Evolutionary conservation across 257 asterid genomes (phyloP).

Genomic region (Gentiana macrophylla): DNA sequence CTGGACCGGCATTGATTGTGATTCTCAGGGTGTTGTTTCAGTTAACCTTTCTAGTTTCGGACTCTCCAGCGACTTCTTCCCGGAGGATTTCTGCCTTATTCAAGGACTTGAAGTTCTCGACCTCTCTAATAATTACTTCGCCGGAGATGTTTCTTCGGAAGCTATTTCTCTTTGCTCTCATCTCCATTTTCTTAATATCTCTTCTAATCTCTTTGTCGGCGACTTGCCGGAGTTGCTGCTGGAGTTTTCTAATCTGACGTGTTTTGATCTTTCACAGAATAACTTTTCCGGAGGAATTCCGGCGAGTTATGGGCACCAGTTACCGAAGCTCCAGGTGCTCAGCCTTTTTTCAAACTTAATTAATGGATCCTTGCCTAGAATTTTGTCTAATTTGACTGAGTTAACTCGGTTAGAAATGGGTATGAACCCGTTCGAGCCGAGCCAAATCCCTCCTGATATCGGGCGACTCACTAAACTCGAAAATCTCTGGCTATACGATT

Average conservation of each 20-base stretch:
- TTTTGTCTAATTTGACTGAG: slow-evolving; percentile 47
- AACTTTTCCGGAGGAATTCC: slow-evolving; percentile 72
- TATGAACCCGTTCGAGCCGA: slow-evolving; percentile 34
- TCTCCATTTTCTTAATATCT: slow-evolving; percentile 33
- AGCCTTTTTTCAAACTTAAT: slow-evolving; percentile 38
- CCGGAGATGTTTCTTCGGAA: slow-evolving; percentile 29
- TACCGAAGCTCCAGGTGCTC: slow-evolving; percentile 40
- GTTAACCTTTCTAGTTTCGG: slow-evolving; percentile 28
- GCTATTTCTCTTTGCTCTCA: slow-evolving; percentile 49
- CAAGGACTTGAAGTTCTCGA: slow-evolving; percentile 39
- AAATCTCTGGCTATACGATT: slow-evolving; percentile 17
- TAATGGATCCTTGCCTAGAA: slow-evolving; percentile 62
- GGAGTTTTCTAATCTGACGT: slow-evolving; percentile 33
- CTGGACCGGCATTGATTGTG: slow-evolving; percentile 67
- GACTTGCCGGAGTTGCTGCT: slow-evolving; percentile 36
- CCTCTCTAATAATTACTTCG: slow-evolving; percentile 35
- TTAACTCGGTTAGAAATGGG: slow-evolving; percentile 40
- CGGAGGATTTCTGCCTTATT: slow-evolving; percentile 68
- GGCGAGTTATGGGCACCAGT: slow-evolving; percentile 31
- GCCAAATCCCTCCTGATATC: slow-evolving; percentile 43
- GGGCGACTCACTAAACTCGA: slow-evolving; percentile 57
- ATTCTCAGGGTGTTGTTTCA: slow-evolving; percentile 32
- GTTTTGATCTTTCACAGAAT: slow-evolving; percentile 39
- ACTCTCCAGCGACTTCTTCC: slow-evolving; percentile 45
- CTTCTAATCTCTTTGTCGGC: slow-evolving; percentile 51